Conservation (phyloP, 2,329 filamentous ascomycete species). For the Colletotrichum scovillei region DNA sequence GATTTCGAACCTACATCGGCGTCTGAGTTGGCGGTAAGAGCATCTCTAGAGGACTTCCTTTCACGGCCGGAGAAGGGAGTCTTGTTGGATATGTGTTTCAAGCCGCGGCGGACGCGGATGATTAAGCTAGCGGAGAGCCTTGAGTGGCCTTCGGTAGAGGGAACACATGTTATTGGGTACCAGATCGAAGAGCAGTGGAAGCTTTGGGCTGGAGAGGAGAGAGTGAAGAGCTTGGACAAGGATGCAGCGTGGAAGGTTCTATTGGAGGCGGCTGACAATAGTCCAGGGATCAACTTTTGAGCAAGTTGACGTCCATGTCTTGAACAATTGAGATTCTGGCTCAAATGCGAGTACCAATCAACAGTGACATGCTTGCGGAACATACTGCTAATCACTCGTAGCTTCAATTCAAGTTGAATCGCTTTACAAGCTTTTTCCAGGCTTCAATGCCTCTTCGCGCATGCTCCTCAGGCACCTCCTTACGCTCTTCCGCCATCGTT, state of each 20-base stretch:
- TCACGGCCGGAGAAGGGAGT: conserved; percentile 43
- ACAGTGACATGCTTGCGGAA: background rate
- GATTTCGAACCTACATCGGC: conserved; percentile 47
- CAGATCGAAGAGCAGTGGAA: conserved; percentile 53
- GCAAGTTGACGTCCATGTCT: no score
- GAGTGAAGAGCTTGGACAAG: conserved; percentile 39
- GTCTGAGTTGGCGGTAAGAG: conserved; percentile 42
- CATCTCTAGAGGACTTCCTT: conserved; percentile 44
- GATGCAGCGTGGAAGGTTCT: conserved; percentile 47
- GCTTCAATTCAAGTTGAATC: background rate
- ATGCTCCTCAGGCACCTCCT: conserved; percentile 60
- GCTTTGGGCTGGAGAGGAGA: conserved; percentile 48
- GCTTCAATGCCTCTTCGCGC: conserved; percentile 60
- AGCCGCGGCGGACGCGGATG: conserved; percentile 50
- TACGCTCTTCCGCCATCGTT: conserved; percentile 56
- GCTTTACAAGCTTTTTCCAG: conserved; percentile 54
- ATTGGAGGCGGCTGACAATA: conserved; percentile 44
- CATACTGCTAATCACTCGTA: background rate
- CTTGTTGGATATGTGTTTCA: conserved; percentile 56
- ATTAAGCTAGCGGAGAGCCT: conserved; percentile 45
- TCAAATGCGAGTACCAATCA: no score
- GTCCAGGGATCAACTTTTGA: conserved; percentile 45
- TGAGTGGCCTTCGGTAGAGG: conserved; percentile 52
- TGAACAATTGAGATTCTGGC: background rate
- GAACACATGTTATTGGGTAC: conserved; percentile 52